Evolutionary conservation across 768 basidiomycete species (phyloP).

Genomic region (Tricholoma saponaceum): DNA sequence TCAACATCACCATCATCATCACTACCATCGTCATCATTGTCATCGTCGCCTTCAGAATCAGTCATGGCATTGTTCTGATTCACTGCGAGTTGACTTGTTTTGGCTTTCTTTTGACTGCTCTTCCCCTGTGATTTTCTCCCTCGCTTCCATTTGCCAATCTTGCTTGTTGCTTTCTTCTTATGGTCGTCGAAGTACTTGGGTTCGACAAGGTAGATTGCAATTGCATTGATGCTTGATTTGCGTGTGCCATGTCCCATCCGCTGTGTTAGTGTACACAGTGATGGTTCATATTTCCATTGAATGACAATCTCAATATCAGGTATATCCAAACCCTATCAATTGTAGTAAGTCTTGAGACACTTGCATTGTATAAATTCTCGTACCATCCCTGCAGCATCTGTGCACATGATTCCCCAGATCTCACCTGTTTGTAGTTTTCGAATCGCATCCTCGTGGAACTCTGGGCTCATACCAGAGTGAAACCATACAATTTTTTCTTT

Average conservation of each 20-base stretch:
- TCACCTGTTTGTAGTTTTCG: no score
- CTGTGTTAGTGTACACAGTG: constrained; percentile 11
- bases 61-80: neutral
- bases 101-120: neutral
- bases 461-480: no score
- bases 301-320: constrained; percentile 11
- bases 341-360: no score
- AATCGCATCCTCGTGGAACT: neutral
- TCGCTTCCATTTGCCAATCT: neutral
- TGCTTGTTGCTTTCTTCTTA: neutral
- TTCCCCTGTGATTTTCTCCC: neutral
- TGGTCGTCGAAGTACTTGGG: neutral
- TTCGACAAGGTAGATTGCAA: constrained; percentile 13
- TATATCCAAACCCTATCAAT: constrained; percentile 5
- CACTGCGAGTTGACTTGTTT: neutral
- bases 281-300: constrained; percentile 8
- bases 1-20: no score
- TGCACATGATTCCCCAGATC: no score
- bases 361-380: no score
- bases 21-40: no score
- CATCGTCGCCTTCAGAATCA: neutral
- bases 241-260: constrained; percentile 9
- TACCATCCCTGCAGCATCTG: neutral
- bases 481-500: no score
- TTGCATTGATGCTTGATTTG: neutral